Conservation (phyloP, 108 stramenopile genomes). For the Cyclotella baltica region DNA sequence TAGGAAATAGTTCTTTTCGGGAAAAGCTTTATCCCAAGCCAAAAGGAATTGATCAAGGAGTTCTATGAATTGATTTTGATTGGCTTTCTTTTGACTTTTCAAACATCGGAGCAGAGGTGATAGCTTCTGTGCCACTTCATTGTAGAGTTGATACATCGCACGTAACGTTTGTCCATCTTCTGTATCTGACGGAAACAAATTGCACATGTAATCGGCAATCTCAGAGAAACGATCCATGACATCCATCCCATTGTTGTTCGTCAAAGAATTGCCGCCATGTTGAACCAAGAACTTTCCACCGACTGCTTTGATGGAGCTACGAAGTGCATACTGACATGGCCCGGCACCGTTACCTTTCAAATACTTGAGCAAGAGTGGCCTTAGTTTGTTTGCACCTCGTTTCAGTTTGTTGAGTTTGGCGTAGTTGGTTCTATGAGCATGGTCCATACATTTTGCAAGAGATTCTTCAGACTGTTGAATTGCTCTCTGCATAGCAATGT, state of each 20-base stretch:
- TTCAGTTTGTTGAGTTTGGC: background rate
- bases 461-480: background rate
- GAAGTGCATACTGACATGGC: background rate
- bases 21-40: slow-evolving; percentile 1
- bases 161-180: background rate
- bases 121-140: background rate
- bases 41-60: background rate
- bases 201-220: too few species aligned
- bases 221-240: background rate
- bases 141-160: background rate
- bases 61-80: background rate
- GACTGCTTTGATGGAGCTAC: background rate
- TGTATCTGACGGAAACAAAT: background rate
- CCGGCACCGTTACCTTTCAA: background rate
- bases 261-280: slow-evolving; percentile 6
- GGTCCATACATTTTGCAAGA: background rate
- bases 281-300: slow-evolving; percentile 8
- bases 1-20: slow-evolving; percentile 3
- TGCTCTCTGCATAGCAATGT: background rate
- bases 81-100: background rate
- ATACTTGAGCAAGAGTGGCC: background rate
- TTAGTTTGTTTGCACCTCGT: background rate
- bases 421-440: background rate
- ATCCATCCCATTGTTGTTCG: slow-evolving; percentile 16
- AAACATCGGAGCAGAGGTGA: background rate